phyloP scores from a whole-genome alignment of 345 rosid genomes.

The Eucalyptus brandiana region DNA sequence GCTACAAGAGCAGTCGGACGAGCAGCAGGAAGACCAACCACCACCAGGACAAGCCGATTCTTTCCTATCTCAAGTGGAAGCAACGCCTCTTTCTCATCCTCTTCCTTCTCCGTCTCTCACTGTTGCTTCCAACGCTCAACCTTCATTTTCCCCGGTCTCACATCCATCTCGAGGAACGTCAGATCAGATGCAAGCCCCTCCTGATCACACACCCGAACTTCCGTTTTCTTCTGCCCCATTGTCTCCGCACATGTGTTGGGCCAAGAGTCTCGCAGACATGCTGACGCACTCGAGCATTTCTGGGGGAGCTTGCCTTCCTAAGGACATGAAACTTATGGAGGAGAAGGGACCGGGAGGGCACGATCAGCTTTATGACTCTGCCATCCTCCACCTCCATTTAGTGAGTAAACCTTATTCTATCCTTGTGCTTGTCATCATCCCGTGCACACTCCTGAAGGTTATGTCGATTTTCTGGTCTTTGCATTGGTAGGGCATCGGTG shows the following conservation, averaged over 20 bases:
- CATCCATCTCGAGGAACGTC: background rate
- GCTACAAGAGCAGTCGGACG: background rate
- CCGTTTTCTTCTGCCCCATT: background rate
- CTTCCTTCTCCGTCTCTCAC: background rate
- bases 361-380: background rate
- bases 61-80: background rate
- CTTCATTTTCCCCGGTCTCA: background rate
- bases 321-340: background rate
- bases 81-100: background rate
- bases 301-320: background rate
- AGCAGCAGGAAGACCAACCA: background rate
- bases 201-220: background rate
- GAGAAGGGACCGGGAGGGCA: background rate
- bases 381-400: background rate
- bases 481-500: background rate
- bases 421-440: background rate
- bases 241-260: background rate
- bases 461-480: background rate
- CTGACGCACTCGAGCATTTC: background rate
- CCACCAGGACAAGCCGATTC: background rate
- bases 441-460: background rate
- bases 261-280: background rate
- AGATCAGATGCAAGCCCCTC: background rate
- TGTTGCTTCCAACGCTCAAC: background rate
- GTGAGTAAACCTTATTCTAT: background rate